Evolutionary conservation across 106 monocot genomes (phyloP).

Genomic region (Allium sativum): DNA sequence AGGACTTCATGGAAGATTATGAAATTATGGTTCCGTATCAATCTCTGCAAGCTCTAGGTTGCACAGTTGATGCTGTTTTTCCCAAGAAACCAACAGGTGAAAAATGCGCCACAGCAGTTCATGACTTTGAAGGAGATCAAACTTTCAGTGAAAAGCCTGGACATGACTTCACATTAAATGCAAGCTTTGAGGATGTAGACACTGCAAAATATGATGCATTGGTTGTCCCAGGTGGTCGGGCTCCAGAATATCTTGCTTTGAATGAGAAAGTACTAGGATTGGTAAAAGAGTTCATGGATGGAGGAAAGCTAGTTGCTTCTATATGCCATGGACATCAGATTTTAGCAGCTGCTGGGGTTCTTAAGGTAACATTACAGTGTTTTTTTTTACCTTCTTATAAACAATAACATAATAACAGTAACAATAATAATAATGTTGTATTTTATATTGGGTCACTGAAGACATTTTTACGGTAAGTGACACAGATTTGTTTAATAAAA

Average conservation of each 20-base stretch:
- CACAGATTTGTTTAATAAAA: too few species aligned
- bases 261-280: constrained; percentile 60
- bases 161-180: constrained; percentile 53
- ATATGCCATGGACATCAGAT: constrained; percentile 99
- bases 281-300: constrained; percentile 71
- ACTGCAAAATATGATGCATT: constrained; percentile 64
- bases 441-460: too few species aligned
- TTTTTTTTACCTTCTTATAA: too few species aligned
- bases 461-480: too few species aligned
- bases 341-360: constrained; percentile 82
- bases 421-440: too few species aligned
- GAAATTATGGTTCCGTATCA: constrained; percentile 96
- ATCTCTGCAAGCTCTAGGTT: constrained; percentile 77
- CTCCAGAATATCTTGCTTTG: constrained; percentile 82
- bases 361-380: constrained; percentile 40
- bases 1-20: constrained; percentile 98
- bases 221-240: constrained; percentile 88
- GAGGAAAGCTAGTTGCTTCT: constrained; percentile 71
- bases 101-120: constrained; percentile 72
- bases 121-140: constrained; percentile 96
- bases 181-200: constrained; percentile 41
- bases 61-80: constrained; percentile 67
- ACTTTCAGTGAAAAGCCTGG: constrained; percentile 91
- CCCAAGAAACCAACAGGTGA: constrained; percentile 67
- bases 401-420: too few species aligned